Conservation (phyloP, 2,329 filamentous ascomycete species). For the Lachnellula cervina region DNA sequence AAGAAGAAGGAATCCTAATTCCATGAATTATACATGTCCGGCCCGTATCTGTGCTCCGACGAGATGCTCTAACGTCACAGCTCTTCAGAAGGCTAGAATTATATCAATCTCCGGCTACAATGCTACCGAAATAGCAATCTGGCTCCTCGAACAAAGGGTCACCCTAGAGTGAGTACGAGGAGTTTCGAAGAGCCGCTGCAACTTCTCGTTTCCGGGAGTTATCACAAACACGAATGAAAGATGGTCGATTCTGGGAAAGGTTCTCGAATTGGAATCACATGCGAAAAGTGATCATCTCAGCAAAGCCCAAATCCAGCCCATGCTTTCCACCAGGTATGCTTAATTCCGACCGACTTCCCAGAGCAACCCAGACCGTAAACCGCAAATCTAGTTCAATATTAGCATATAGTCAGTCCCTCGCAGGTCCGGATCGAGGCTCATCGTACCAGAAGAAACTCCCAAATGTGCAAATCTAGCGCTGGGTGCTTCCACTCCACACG, state of each 20-base stretch:
- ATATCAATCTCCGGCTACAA: conserved; percentile 34
- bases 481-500: conserved; percentile 70
- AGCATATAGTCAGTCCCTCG: conserved; percentile 11
- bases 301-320: conserved; percentile 25
- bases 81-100: conserved; percentile 54
- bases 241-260: conserved; percentile 27
- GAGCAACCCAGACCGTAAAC: conserved; percentile 20
- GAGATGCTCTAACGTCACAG: conserved; percentile 54
- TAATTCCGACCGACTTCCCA: conserved; percentile 18
- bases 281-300: conserved; percentile 30
- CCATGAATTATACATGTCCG: conserved; percentile 39
- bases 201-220: conserved; percentile 2
- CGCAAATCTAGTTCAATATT: conserved; percentile 25
- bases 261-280: conserved; percentile 30
- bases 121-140: conserved; percentile 31
- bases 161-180: conserved; percentile 31
- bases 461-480: conserved; percentile 31
- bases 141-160: conserved; percentile 31
- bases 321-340: conserved; percentile 19
- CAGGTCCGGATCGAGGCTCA: background rate
- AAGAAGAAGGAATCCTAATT: no score
- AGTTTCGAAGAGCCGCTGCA: conserved; percentile 30
- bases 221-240: conserved; percentile 13
- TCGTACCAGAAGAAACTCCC: conserved; percentile 28
- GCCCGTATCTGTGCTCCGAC: conserved; percentile 65